Base-by-base conservation (phyloP, 345 rosid species). In the Populus nigra region DNA sequence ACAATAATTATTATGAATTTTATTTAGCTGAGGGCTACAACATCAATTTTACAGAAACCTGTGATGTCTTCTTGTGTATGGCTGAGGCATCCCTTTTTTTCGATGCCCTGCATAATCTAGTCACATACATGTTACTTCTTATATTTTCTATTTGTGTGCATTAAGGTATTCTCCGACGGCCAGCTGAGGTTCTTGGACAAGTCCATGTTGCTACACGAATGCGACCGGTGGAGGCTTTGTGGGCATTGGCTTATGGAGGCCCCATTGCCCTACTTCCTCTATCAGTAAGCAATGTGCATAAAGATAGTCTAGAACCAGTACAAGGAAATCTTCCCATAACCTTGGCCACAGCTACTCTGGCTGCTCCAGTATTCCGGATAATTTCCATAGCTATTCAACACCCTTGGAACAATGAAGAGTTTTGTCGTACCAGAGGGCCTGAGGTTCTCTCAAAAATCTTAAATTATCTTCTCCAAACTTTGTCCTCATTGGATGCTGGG, bases 181-280 rank as follows among this genome's bases (percentile, higher is more conserved):
- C 98, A 38, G 99, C 94, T 68, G 99, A 96, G 87, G 95, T 96
- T 82, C 98, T 96, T 76, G 99, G 99, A 85, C 99, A 96, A 88
- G 97, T 94, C 55, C 95, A 92, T 89, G 91, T 96, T 78, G 98
- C 97, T 59, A 84, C 87, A 45, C 89, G 98, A 88, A 89, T 88
- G 89, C 88, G 92, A 79, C 90, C 99, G 17, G 90, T 84, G 79
- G 97, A 96, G 83, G 93, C 98, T 75, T 81, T 96, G 74, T 94
- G 99, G 99, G 99, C 99, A 59, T 83, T 93, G 83, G 93, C 97
- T 74, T 87, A 90, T 81, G 99, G 99, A 73, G 99, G 99, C 63
- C 98, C 99, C 80, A 82, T 96, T 92, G 92, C 92, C 76, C 87
- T 96, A 81, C 97, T 96, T 88, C 98, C 99, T 84, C 70, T 96